A percentile compares a stretch with the other conserved stretches of the same genome.
Evolutionary conservation across 2,329 filamentous ascomycete species (phyloP).

Genomic region (Sclerotinia spermophila): DNA sequence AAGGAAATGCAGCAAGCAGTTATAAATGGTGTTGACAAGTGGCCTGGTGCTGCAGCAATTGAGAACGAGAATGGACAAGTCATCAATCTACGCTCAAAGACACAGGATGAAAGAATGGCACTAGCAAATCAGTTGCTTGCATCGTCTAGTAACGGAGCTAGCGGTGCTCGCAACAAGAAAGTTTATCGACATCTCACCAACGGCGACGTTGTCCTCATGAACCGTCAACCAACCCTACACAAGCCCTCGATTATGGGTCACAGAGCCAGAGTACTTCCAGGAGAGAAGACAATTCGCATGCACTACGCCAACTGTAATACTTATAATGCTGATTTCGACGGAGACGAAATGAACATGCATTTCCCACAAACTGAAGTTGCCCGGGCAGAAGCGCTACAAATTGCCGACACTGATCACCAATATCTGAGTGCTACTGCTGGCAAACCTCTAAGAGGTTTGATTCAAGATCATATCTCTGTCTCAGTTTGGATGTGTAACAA

Average conservation of each 20-base stretch:
- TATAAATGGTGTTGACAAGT: conserved; percentile 88
- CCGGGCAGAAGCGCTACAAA: conserved; percentile 83
- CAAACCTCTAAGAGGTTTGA: conserved; percentile 89
- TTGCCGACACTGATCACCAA: conserved; percentile 96
- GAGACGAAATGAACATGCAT: conserved; percentile 99
- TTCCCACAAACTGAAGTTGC: conserved; percentile 97
- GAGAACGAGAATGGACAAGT: conserved; percentile 95
- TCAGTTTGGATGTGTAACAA: conserved; percentile 85
- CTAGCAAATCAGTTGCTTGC: conserved; percentile 91
- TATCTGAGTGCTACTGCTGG: conserved; percentile 92
- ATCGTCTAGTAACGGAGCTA: conserved; percentile 69
- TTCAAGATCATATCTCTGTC: conserved; percentile 97
- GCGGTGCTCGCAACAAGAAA: conserved; percentile 84
- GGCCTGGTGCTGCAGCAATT: conserved; percentile 90
- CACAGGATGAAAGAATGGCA: conserved; percentile 79
- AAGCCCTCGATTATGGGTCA: conserved; percentile 99
- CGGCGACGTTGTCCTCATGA: conserved; percentile 97
- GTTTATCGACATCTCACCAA: conserved; percentile 95
- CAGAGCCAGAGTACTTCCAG: conserved; percentile 82
- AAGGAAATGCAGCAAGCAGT: conserved; percentile 94
- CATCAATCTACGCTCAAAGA: conserved; percentile 82
- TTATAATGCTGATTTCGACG: conserved; percentile 98
- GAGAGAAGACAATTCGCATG: conserved; percentile 98
- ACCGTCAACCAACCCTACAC: conserved; percentile 94
- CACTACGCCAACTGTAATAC: conserved; percentile 99